Evolutionary conservation across 2,329 filamentous ascomycete genomes (phyloP), one percentile per base, ranked within the genome.

Genomic region (Xylariaceae sp.): DNA sequence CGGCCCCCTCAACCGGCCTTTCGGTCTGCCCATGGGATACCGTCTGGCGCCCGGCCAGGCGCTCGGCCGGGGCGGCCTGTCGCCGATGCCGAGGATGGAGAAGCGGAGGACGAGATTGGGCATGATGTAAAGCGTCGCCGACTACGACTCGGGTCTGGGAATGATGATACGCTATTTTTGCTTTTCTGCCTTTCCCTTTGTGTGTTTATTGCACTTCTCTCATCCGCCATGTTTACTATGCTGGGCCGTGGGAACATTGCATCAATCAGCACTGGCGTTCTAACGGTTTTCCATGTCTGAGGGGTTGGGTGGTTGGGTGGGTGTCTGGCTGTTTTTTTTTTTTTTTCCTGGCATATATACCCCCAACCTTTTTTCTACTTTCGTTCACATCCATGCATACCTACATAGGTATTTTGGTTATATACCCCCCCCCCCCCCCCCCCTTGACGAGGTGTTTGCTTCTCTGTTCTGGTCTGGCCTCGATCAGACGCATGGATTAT

Each of bases 81-180:
- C 62, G 5, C 60, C 65, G 9, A 75, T 75, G 65, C 78, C 80
- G 48, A 75, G 74, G 61, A 83, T 86, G 82, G 83, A 85, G 74
- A 86, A 85, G 76, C 79, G 83, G 62, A 84, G 82, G 77, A 86
- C 83, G 57, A 77, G 83, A 59, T 68, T 86, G 50, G 82, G 83
- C 56, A 84, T 83, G 79, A 82, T 85, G 62, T 71, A 57, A 63
- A 48, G 37, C n/a, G 18, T 18, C 19, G 40, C 40, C 21, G 37
- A 21, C 19, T n/a, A 12, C n/a, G 37, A 18, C 32, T 44, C 9
- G 43, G 47, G 14, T 41, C 23, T 32, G 5, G 10, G 43, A 7
- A 46, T 29, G 18, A 47, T 14, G 20, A 20, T 10, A 48, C 23
- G 16, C 26, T 50, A 16, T 54, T 54, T 46, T 41, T 37, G 40